These are phyloP conservation scores for Didymella arachidicola DNA, from an alignment of 2,329 filamentous ascomycete species.

Conservation along the genomic window DNA sequence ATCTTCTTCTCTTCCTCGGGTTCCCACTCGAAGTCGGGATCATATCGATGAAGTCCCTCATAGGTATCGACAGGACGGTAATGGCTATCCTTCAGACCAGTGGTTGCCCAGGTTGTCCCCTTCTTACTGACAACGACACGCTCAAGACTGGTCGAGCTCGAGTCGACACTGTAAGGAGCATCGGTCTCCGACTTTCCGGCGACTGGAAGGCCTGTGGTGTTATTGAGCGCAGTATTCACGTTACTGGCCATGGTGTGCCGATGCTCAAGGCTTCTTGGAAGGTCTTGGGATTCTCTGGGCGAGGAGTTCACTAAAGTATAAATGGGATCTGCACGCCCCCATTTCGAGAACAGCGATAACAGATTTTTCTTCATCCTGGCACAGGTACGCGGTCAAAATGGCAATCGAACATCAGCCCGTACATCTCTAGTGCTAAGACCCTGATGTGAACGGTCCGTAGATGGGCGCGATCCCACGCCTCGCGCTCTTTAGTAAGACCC, in stretches of 20 bases:
- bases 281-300: slow-evolving; percentile 17
- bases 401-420: neutral
- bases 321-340: slow-evolving; percentile 11
- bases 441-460: slow-evolving; percentile 4
- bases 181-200: slow-evolving; percentile 32
- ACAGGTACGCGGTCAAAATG: neutral
- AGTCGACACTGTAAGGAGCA: slow-evolving; percentile 27
- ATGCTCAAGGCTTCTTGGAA: slow-evolving; percentile 13
- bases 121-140: slow-evolving; percentile 20
- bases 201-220: slow-evolving; percentile 15
- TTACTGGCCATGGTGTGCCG: slow-evolving; percentile 11
- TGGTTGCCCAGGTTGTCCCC: slow-evolving; percentile 46
- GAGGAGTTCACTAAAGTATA: slow-evolving; percentile 12
- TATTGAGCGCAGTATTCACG: slow-evolving; percentile 11
- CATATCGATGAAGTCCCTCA: slow-evolving; percentile 67
- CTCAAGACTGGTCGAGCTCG: slow-evolving; percentile 27
- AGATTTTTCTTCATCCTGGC: slow-evolving; percentile 10
- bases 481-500: slow-evolving; percentile 1
- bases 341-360: slow-evolving; percentile 3
- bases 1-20: slow-evolving; percentile 64
- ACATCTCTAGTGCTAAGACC: slow-evolving; percentile 6
- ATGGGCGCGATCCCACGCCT: neutral
- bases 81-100: slow-evolving; percentile 45
- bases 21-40: slow-evolving; percentile 65
- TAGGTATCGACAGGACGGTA: slow-evolving; percentile 65